Conservation (phyloP, 2,329 filamentous ascomycete species). For the Rasamsonia emersonii region DNA sequence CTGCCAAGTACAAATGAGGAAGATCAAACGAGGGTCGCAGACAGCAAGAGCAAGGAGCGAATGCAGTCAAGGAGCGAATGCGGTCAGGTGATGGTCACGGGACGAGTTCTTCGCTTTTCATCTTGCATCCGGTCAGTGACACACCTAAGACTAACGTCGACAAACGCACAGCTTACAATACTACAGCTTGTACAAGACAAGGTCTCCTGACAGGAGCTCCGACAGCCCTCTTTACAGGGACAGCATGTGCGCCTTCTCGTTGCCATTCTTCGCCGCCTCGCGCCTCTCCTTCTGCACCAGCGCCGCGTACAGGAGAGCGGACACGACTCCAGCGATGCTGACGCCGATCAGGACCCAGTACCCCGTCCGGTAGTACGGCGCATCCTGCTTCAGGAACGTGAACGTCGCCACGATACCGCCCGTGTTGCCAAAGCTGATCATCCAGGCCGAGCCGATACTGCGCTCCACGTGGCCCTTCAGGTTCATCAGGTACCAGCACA, state of each 20-base stretch:
- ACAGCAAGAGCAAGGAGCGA: too few species aligned
- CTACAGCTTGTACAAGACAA: too few species aligned
- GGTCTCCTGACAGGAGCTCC: too few species aligned
- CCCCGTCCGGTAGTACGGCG: conserved; percentile 19
- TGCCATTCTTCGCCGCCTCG: not conserved
- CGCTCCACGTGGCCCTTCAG: conserved; percentile 25
- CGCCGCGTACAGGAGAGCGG: conserved; percentile 9
- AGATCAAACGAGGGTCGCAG: too few species aligned
- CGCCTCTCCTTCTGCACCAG: conserved; percentile 7
- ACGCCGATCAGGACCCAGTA: conserved; percentile 19
- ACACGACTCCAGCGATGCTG: conserved; percentile 9
- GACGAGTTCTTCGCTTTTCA: too few species aligned
- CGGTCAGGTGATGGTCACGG: too few species aligned
- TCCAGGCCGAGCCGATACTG: conserved; percentile 21
- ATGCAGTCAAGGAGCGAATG: too few species aligned
- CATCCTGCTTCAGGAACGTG: conserved; percentile 16
- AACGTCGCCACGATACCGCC: conserved; percentile 25
- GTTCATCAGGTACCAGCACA: conserved; percentile 37
- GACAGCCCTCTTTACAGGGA: not conserved
- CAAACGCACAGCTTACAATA: too few species aligned
- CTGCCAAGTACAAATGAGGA: too few species aligned
- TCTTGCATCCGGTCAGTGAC: too few species aligned
- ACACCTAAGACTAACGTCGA: too few species aligned
- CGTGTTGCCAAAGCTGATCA: conserved; percentile 24
- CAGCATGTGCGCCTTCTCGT: not conserved